Evolutionary conservation across 768 basidiomycete species (phyloP), one percentile per base, ranked within the genome.

Genomic region (Cyathus striatus): DNA sequence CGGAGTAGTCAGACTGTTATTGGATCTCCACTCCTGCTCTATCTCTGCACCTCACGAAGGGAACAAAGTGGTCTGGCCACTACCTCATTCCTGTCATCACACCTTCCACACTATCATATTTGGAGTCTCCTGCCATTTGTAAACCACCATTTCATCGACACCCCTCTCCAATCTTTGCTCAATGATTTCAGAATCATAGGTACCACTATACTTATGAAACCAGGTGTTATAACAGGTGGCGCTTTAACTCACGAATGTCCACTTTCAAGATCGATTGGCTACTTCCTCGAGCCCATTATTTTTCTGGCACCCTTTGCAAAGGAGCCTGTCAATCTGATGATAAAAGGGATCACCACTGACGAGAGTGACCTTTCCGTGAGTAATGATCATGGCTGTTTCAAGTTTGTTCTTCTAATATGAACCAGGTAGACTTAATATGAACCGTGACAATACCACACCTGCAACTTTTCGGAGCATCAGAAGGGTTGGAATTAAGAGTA

Each of bases 231-330:
- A 42, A 74, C 79, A 20, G 94, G 95, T 5, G 96, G 96, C 2
- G 59, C 66, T 9, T 62, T 91, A 47, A 72, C 72, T 3, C 94
- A 98, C 59, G 90, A 95, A 17, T 97, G 95, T 55, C 89, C 93
- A 16, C 67, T 84, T 14, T 88, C 90, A 9, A 77, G 94, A 32
- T 86, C 90, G 22, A 75, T 98, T 34, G 96, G 96, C 9, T 99
- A 98, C 65, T 98, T 90, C 58, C 69, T 98, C 9, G 96, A 98
- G 57, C 84, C 92, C 12, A 54, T 97, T 1, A 68, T 97, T 16
- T 88, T 90, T 72, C 70, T 98, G 3, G 94, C 90, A 2, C 91
- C 92, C 0, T 98, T 98, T 57, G 76, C 91, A 17, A 99, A 99
- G 69, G 86, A 76, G 48, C 80, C 90, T 1, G 61, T 98, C 37